Conservation (phyloP, 164 flowering plant species). For the Nelumbo lutea region DNA sequence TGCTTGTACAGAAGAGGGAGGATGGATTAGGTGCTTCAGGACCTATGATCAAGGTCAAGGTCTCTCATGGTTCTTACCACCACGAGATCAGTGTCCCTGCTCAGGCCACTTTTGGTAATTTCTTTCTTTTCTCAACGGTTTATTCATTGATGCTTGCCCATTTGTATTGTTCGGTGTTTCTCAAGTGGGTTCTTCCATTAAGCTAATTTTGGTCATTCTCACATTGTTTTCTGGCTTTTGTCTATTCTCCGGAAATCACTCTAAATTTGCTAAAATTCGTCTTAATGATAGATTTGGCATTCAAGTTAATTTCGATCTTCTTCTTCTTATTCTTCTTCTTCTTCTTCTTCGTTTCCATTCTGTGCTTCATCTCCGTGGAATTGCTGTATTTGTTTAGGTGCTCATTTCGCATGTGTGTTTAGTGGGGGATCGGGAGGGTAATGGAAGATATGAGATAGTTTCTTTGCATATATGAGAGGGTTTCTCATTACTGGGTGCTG, state of each 20-base stretch:
- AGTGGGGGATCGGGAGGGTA: no score
- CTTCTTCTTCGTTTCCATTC: background rate
- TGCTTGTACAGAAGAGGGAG: slow-evolving; percentile 50
- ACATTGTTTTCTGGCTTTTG: background rate
- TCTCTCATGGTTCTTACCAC: slow-evolving; percentile 41
- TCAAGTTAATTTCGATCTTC: background rate
- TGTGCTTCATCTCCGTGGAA: background rate
- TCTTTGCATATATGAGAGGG: no score
- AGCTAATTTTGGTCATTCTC: slow-evolving; percentile 1
- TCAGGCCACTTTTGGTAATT: slow-evolving; percentile 54
- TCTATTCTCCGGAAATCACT: no score
- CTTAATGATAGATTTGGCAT: background rate
- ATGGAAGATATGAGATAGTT: no score
- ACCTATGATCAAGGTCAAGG: slow-evolving; percentile 44
- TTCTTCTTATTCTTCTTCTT: background rate
- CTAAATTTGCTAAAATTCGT: no score
- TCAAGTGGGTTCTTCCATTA: background rate
- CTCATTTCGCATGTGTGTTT: background rate
- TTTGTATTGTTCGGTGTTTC: background rate
- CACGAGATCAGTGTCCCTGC: slow-evolving; percentile 49
- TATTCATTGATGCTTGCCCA: background rate
- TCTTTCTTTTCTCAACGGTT: background rate
- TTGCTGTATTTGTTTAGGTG: background rate
- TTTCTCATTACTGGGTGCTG: background rate
- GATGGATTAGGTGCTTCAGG: slow-evolving; percentile 25